Evolutionary conservation across 2,329 filamentous ascomycete species (phyloP).

Genomic region (Xylariaceae sp.): DNA sequence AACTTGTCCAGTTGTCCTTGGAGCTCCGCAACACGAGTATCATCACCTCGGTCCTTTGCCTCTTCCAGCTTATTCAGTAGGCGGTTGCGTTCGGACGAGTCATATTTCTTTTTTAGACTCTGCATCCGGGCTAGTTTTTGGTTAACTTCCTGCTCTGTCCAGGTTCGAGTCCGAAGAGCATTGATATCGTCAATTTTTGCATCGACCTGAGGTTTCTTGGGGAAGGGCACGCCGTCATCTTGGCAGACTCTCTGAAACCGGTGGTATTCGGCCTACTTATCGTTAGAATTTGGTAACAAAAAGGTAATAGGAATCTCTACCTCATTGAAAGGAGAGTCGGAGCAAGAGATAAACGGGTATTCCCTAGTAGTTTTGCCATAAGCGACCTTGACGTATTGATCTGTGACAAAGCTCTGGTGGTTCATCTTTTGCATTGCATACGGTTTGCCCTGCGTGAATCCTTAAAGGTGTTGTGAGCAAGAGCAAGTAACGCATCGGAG

Average conservation of each 20-base stretch:
- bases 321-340: constrained; percentile 84
- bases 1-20: constrained; percentile 68
- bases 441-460: constrained; percentile 77
- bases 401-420: constrained; percentile 79
- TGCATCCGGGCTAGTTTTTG: constrained; percentile 77
- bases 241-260: constrained; percentile 78
- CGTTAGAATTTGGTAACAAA: constrained; percentile 32
- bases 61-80: constrained; percentile 69
- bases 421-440: constrained; percentile 80
- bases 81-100: constrained; percentile 70
- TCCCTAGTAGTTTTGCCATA: constrained; percentile 84
- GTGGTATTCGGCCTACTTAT: constrained; percentile 72
- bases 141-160: constrained; percentile 83
- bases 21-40: constrained; percentile 58
- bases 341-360: constrained; percentile 90
- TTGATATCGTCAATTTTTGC: constrained; percentile 84
- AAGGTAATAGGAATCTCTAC: constrained; percentile 50
- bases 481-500: neutral
- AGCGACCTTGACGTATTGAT: constrained; percentile 81
- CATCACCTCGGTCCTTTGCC: constrained; percentile 68
- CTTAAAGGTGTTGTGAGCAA: constrained; percentile 51
- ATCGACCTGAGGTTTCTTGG: constrained; percentile 72
- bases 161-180: constrained; percentile 75
- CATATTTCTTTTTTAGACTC: constrained; percentile 68
- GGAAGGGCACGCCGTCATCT: constrained; percentile 73